These are phyloP conservation scores for Protomyces gravidus DNA, from an alignment of 1,139 yeast species.

Conservation along the genomic window DNA sequence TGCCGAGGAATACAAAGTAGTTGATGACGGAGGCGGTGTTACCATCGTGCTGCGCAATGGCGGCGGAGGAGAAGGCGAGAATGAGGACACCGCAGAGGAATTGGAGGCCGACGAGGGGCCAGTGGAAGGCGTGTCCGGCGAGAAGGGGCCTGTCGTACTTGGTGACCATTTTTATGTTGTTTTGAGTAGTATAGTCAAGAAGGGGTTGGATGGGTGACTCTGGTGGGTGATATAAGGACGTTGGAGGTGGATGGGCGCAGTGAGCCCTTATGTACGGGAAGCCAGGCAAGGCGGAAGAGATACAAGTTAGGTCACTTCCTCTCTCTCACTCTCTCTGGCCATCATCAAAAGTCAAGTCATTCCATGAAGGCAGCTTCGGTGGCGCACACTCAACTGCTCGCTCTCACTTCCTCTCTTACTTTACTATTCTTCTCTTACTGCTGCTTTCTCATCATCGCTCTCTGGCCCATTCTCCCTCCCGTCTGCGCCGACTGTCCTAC, in stretches of 20 bases:
- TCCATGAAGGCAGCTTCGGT: too few species aligned
- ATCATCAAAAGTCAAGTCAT: too few species aligned
- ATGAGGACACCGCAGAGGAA: slow-evolving; percentile 70
- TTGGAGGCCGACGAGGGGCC: slow-evolving; percentile 62
- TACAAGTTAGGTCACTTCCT: too few species aligned
- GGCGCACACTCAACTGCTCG: too few species aligned
- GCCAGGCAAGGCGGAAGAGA: too few species aligned
- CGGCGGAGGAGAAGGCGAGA: slow-evolving; percentile 79
- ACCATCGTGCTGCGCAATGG: slow-evolving; percentile 59
- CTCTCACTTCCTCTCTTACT: too few species aligned
- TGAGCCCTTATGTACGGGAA: not conserved
- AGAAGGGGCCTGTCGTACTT: slow-evolving; percentile 28
- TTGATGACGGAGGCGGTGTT: slow-evolving; percentile 72
- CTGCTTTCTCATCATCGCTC: too few species aligned
- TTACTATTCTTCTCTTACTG: too few species aligned
- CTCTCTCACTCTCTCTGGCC: too few species aligned
- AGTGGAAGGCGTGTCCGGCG: slow-evolving; percentile 29
- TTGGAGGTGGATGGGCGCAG: not conserved
- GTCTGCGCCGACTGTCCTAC: too few species aligned
- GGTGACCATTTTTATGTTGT: slow-evolving; percentile 19
- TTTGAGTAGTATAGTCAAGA: too few species aligned
- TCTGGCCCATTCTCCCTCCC: too few species aligned
- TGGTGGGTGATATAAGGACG: not conserved
- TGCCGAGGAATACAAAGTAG: slow-evolving; percentile 77
- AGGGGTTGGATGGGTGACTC: not conserved